phyloP scores from a whole-genome alignment of 768 basidiomycete species.

The Mycena haematopus region DNA sequence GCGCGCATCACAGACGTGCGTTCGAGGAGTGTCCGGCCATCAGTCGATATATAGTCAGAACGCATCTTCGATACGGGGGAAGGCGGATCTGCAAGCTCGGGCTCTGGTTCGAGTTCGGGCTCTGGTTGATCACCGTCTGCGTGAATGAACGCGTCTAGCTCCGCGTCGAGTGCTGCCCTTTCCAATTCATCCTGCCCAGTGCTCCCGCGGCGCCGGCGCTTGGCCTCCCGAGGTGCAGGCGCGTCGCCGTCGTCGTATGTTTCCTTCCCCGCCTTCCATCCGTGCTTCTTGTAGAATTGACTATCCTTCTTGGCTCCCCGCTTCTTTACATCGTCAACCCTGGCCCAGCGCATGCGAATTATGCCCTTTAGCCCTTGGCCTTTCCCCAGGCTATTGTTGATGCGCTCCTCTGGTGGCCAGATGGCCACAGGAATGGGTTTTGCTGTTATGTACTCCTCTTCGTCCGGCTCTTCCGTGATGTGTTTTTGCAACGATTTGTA shows the following conservation, averaged over 20 bases:
- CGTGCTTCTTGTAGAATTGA: slow-evolving; percentile 82
- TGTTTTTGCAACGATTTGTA: slow-evolving; percentile 59
- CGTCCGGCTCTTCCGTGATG: slow-evolving; percentile 56
- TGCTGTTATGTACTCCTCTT: slow-evolving; percentile 64
- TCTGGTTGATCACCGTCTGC: slow-evolving; percentile 44
- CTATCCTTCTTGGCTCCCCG: slow-evolving; percentile 75
- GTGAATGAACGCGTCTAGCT: slow-evolving; percentile 73
- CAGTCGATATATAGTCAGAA: slow-evolving; percentile 62
- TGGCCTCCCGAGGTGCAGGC: slow-evolving; percentile 37
- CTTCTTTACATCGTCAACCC: slow-evolving; percentile 75
- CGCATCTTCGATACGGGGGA: slow-evolving; percentile 72
- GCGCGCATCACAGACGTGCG: slow-evolving; percentile 57
- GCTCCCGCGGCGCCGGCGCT: slow-evolving; percentile 44
- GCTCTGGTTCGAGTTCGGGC: slow-evolving; percentile 27
- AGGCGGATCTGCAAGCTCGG: slow-evolving; percentile 24
- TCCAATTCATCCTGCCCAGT: slow-evolving; percentile 41
- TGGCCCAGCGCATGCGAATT: slow-evolving; percentile 81
- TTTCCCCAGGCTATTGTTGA: slow-evolving; percentile 73
- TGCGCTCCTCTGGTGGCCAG: slow-evolving; percentile 83
- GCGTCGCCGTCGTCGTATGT: slow-evolving; percentile 38
- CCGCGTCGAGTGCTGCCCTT: slow-evolving; percentile 62
- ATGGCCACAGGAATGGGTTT: slow-evolving; percentile 74
- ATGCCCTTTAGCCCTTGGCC: slow-evolving; percentile 70
- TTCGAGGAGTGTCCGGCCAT: slow-evolving; percentile 60
- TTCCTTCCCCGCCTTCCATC: slow-evolving; percentile 68